These are phyloP conservation scores for Agrocybe chaxingu DNA, from an alignment of 768 basidiomycete genomes.

Conservation along the genomic window DNA sequence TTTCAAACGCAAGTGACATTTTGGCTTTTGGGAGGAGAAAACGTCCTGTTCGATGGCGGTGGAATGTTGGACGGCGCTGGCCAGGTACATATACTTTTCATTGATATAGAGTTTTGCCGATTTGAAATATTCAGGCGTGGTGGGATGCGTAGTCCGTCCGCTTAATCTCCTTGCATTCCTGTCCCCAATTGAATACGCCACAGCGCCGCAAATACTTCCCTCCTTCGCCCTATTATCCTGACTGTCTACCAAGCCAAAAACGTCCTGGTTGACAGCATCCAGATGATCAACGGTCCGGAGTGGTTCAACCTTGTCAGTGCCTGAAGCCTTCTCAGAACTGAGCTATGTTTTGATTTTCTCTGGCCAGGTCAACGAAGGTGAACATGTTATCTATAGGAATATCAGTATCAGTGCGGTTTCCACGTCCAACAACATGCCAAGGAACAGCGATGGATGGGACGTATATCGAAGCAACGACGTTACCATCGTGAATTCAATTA, in stretches of 20 bases:
- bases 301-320: slow-evolving; percentile 47
- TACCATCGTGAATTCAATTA: slow-evolving; percentile 43
- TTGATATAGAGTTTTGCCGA: not conserved
- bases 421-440: slow-evolving; percentile 36
- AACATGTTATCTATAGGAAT: slow-evolving; percentile 42
- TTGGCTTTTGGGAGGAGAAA: slow-evolving; percentile 52
- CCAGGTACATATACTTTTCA: slow-evolving; percentile 35
- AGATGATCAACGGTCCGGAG: slow-evolving; percentile 47
- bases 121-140: slow-evolving; percentile 37
- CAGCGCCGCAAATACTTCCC: slow-evolving; percentile 42
- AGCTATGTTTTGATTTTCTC: not conserved
- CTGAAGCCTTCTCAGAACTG: not conserved
- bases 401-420: slow-evolving; percentile 45
- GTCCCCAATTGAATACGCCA: not conserved
- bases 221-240: slow-evolving; percentile 53
- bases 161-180: too few relatives aligned
- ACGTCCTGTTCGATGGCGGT: slow-evolving; percentile 50
- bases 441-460: slow-evolving; percentile 65
- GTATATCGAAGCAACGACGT: slow-evolving; percentile 55
- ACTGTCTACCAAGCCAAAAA: slow-evolving; percentile 50
- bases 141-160: slow-evolving; percentile 46
- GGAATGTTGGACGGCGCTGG: slow-evolving; percentile 66
- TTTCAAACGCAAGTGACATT: slow-evolving; percentile 55
- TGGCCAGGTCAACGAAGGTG: slow-evolving; percentile 43
- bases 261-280: slow-evolving; percentile 44